Conservation (phyloP, 495 filamentous ascomycete species). For the Aspergillus affinis region DNA sequence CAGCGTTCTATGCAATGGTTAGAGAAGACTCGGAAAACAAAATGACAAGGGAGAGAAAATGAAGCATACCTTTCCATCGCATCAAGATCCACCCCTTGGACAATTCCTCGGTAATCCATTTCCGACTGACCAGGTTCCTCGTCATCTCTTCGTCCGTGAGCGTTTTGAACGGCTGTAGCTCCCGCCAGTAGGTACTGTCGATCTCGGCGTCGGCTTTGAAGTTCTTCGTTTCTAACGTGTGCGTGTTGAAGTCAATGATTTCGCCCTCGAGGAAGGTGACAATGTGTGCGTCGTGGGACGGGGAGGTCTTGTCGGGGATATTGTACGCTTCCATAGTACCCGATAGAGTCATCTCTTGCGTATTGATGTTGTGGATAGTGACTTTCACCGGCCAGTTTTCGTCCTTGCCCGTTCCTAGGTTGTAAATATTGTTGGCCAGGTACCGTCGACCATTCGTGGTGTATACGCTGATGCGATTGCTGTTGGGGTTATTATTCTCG, state of each 20-base stretch:
- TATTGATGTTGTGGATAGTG: constrained; percentile 67
- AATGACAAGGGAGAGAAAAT: background rate
- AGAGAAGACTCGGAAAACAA: constrained; percentile 3
- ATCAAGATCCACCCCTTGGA: constrained; percentile 67
- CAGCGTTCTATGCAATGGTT: constrained; percentile 55
- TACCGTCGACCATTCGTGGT: constrained; percentile 39
- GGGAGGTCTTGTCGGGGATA: constrained; percentile 58
- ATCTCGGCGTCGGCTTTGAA: constrained; percentile 59
- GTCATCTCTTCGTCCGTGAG: constrained; percentile 58
- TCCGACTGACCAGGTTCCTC: constrained; percentile 56
- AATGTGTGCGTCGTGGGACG: constrained; percentile 60
- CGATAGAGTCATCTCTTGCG: constrained; percentile 60
- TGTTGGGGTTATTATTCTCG: constrained; percentile 24
- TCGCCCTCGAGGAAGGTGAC: constrained; percentile 75
- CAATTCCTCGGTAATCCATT: constrained; percentile 54
- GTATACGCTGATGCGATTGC: constrained; percentile 32
- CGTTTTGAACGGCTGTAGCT: constrained; percentile 64
- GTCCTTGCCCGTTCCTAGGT: constrained; percentile 35
- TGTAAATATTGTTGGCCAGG: constrained; percentile 33
- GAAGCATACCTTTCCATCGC: constrained; percentile 69
- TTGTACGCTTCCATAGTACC: constrained; percentile 81
- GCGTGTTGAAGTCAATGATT: constrained; percentile 70
- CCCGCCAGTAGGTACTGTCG: constrained; percentile 71
- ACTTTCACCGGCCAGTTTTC: constrained; percentile 75
- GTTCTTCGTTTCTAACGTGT: constrained; percentile 67